Evolutionary conservation across 441 rosid species (phyloP).

Genomic region (Hypseocharis bilobata): DNA sequence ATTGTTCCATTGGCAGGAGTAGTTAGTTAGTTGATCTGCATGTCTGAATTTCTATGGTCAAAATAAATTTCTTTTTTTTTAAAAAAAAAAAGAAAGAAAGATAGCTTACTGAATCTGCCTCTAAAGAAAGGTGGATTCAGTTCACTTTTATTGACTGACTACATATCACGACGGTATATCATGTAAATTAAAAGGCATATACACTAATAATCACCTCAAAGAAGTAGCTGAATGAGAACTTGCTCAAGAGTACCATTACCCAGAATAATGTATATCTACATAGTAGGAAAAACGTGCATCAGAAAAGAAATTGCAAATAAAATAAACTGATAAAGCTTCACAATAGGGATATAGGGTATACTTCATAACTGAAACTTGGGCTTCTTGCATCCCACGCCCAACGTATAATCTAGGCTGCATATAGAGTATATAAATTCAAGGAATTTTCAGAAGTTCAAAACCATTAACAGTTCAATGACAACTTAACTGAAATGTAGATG

Average conservation of each 20-base stretch:
- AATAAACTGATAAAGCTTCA: conserved; percentile 18
- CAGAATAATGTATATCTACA: conserved; percentile 81
- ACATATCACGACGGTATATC: not conserved
- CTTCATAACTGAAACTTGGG: conserved; percentile 83
- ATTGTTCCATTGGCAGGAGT: conserved; percentile 22
- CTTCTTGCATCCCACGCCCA: conserved; percentile 97
- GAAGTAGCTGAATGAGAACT: conserved; percentile 68
- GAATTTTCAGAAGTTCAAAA: not conserved
- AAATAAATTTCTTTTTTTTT: not conserved
- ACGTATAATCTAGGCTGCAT: conserved; percentile 75
- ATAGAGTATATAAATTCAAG: conserved; percentile 18
- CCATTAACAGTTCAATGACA: not conserved
- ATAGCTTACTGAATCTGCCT: not conserved
- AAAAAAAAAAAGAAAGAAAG: not conserved
- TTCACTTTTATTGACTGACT: not conserved
- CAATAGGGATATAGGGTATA: conserved; percentile 29
- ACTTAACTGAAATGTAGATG: not conserved
- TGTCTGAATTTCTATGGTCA: not conserved
- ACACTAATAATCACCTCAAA: conserved; percentile 59
- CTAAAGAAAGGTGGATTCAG: not conserved
- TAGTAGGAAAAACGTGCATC: conserved; percentile 10
- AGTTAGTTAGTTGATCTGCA: not conserved
- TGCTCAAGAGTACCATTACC: conserved; percentile 69
- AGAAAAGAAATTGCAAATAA: conserved; percentile 9
- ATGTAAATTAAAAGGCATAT: conserved; percentile 6